Evolutionary conservation across 192 early-diverging fungal genomes (phyloP).

Genomic region (Coemansia umbellata): DNA sequence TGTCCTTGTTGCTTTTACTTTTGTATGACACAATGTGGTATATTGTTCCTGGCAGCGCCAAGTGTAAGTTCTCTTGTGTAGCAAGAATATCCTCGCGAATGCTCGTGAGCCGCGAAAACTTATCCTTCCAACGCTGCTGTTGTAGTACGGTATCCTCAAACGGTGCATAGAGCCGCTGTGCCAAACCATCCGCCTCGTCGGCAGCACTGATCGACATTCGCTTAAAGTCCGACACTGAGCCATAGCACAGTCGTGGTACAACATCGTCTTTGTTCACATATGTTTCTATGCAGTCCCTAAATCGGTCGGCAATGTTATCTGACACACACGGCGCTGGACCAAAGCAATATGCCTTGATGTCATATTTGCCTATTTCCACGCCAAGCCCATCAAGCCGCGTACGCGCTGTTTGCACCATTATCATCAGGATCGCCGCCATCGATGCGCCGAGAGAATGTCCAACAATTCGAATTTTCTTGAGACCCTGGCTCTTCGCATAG

Average conservation of each 20-base stretch:
- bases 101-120: conserved; percentile 28
- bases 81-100: conserved; percentile 37
- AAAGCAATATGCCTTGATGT: conserved; percentile 48
- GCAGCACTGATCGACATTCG: conserved; percentile 58
- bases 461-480: conserved; percentile 59
- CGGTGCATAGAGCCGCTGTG: conserved; percentile 47
- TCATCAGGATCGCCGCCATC: conserved; percentile 67
- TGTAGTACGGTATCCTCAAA: conserved; percentile 33
- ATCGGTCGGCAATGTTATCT: conserved; percentile 51
- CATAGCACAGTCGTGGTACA: conserved; percentile 62
- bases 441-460: conserved; percentile 73
- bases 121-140: conserved; percentile 45
- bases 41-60: conserved; percentile 44
- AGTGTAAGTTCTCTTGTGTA: conserved; percentile 35
- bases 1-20: conserved; percentile 9
- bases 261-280: conserved; percentile 63
- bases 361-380: conserved; percentile 14
- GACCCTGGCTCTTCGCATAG: conserved; percentile 51
- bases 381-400: conserved; percentile 24
- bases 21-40: conserved; percentile 45
- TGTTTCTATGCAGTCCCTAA: conserved; percentile 55
- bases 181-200: conserved; percentile 49
- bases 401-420: conserved; percentile 64
- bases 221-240: conserved; percentile 59
- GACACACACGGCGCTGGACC: conserved; percentile 59